phyloP scores from a whole-genome alignment of 768 basidiomycete genomes.

The Filobasidium wieringae region DNA sequence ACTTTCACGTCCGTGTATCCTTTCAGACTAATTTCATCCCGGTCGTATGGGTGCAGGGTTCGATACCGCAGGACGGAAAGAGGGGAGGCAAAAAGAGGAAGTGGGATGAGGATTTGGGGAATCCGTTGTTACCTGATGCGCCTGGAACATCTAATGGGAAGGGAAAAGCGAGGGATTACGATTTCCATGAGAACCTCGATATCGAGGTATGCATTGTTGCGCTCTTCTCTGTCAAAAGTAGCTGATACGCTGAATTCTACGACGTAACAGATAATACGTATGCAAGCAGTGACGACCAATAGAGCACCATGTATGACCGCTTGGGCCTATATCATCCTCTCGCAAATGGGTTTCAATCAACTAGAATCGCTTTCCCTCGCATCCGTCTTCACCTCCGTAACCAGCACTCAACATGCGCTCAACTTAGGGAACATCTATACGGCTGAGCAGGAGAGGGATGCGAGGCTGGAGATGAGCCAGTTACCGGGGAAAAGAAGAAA shows the following conservation, averaged over 20 bases:
- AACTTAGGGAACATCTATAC: slow-evolving; percentile 64
- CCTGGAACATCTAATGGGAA: slow-evolving; percentile 2
- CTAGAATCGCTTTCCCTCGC: slow-evolving; percentile 89
- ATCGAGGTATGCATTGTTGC: slow-evolving; percentile 23
- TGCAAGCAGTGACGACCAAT: slow-evolving; percentile 61
- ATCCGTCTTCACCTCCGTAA: slow-evolving; percentile 86
- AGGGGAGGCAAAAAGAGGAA: slow-evolving; percentile 28
- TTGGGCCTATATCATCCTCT: slow-evolving; percentile 79
- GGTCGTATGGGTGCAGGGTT: slow-evolving; percentile 2
- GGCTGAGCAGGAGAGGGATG: slow-evolving; percentile 50
- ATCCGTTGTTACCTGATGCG: slow-evolving; percentile 9
- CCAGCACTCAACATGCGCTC: slow-evolving; percentile 71
- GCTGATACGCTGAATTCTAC: background rate
- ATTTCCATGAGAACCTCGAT: slow-evolving; percentile 25
- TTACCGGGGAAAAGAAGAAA: slow-evolving; percentile 18
- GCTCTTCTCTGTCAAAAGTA: background rate
- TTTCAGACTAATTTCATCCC: too few species aligned
- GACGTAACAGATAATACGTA: slow-evolving; percentile 9
- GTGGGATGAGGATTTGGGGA: slow-evolving; percentile 8
- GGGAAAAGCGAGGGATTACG: slow-evolving; percentile 17
- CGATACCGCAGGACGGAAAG: slow-evolving; percentile 24
- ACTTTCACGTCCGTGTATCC: slow-evolving; percentile 1
- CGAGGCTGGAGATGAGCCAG: slow-evolving; percentile 42
- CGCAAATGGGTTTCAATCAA: slow-evolving; percentile 69
- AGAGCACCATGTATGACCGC: slow-evolving; percentile 90